Base-by-base conservation (phyloP, 1,139 yeast species). In the Candida buenavistaensis region DNA sequence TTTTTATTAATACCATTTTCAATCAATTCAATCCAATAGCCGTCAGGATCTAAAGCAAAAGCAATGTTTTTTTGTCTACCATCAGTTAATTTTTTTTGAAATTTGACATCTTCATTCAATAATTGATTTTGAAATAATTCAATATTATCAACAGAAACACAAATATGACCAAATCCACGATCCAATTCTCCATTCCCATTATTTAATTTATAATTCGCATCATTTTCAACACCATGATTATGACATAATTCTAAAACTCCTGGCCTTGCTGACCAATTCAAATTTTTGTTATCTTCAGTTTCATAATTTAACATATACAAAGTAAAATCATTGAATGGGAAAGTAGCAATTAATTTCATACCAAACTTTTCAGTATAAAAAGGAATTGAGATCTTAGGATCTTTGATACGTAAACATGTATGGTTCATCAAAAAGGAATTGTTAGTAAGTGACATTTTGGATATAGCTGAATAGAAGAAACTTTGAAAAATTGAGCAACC, bases 61-160 rank as follows among this genome's bases (percentile, higher is more conserved):
- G 97, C 97, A 64, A 92, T 89, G 57, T 88, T 73, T 60, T 81
- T 83, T 62, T 87, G 96, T 62, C 96, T 80, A 16, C 98, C 98
- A 53, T 92, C 97, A 29, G 76, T 58, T 50, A 89, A 68, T 53
- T 73, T 84, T 72, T 92, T 92, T 63, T 89, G 80, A 68, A 92
- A 92, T 36, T 62, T 58, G 37, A 85, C 97, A 4, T 82, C 85
- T 30, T 68, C 64, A 24, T 64, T 68, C 41, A 80, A 68, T 38
- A 90, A 68, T 12, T 66, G 58, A 31, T 65, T 62, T 59, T 92
- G 88, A 7, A 80, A 67, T 12, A 59, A 75, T 37, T 64, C 78
- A 45, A 92, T 76, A 62, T 90, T 82, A 51, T 88, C 88, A 12
- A 90, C 96, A 1, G 95, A 72, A 47, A 90, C 65, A 62, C 96